phyloP scores from a whole-genome alignment of 768 basidiomycete species.

The Chalciporus sphaerocephalus region DNA sequence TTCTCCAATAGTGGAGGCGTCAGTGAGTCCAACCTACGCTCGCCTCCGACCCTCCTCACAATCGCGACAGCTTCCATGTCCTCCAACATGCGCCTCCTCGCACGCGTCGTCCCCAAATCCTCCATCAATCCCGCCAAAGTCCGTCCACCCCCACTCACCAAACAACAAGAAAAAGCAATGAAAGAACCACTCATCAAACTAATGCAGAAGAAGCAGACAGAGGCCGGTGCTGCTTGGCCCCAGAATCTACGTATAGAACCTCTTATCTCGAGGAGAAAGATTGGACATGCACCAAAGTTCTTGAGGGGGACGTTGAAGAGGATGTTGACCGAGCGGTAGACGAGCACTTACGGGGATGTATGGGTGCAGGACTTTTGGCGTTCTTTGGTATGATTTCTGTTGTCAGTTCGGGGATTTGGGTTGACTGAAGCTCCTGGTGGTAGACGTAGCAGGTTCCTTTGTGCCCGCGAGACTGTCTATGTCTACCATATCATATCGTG shows the following conservation, averaged over 20 bases:
- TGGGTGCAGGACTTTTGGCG: too few species aligned
- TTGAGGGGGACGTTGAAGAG: constrained; percentile 38
- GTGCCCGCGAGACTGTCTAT: not conserved
- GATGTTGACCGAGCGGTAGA: constrained; percentile 36
- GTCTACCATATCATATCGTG: not conserved
- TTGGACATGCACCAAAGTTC: constrained; percentile 37
- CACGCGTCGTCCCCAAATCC: constrained; percentile 38
- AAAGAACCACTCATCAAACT: constrained; percentile 39
- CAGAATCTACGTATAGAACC: constrained; percentile 50
- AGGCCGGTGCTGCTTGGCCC: constrained; percentile 40
- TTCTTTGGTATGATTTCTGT: constrained; percentile 9
- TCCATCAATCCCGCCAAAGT: constrained; percentile 21
- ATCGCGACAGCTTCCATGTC: not conserved
- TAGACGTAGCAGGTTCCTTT: not conserved
- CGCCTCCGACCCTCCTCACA: too few species aligned
- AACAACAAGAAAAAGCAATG: constrained; percentile 22
- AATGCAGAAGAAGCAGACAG: constrained; percentile 38
- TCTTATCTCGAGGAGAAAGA: constrained; percentile 35
- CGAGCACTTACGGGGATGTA: too few species aligned
- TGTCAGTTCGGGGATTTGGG: too few species aligned
- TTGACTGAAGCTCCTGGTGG: not conserved
- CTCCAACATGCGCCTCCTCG: constrained; percentile 13
- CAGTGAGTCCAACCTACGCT: not conserved
- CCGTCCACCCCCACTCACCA: constrained; percentile 32
- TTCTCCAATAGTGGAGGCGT: too few species aligned